Percentiles rank a stretch among this genome's conserved stretches.
phyloP scores from a whole-genome alignment of 176 grass and related monocot species.

The Cocos nucifera region DNA sequence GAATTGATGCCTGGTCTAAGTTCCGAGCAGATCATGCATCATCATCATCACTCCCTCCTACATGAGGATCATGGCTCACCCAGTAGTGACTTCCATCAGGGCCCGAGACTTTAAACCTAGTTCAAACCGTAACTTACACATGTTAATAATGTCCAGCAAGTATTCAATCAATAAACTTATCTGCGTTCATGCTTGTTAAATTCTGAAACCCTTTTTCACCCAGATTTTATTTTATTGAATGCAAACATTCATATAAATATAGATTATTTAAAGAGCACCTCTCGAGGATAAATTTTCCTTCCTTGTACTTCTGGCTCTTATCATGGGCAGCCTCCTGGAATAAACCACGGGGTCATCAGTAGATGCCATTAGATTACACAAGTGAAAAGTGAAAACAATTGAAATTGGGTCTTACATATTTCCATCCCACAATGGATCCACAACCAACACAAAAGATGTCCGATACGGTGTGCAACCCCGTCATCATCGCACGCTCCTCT shows the following conservation, averaged over 20 bases:
- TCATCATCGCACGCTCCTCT: slow-evolving; percentile 86
- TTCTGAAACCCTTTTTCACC: too few relatives aligned
- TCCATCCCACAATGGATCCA: slow-evolving; percentile 97
- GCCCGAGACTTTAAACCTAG: slow-evolving; percentile 62
- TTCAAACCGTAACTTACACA: neutral
- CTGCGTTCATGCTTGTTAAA: too few relatives aligned
- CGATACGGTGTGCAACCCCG: slow-evolving; percentile 89
- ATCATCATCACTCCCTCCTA: slow-evolving; percentile 51
- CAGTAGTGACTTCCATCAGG: slow-evolving; percentile 70
- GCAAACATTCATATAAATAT: neutral
- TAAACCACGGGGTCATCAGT: slow-evolving; percentile 12
- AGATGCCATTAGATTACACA: slow-evolving; percentile 6
- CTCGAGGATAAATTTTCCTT: slow-evolving; percentile 96
- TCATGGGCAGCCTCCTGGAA: slow-evolving; percentile 68
- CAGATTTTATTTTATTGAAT: too few relatives aligned
- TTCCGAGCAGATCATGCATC: slow-evolving; percentile 38
- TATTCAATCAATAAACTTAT: too few relatives aligned
- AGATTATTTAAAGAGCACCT: slow-evolving; percentile 37
- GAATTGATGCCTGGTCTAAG: slow-evolving; percentile 4
- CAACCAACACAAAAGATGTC: slow-evolving; percentile 99
- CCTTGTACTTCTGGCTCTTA: slow-evolving; percentile 91
- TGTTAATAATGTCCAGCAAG: too few relatives aligned
- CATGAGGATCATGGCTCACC: slow-evolving; percentile 36
- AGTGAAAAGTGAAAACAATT: slow-evolving; percentile 7
- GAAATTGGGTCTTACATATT: slow-evolving; percentile 68